Conservation (phyloP, 176 grass and related monocot species). For the Avena atlantica region DNA sequence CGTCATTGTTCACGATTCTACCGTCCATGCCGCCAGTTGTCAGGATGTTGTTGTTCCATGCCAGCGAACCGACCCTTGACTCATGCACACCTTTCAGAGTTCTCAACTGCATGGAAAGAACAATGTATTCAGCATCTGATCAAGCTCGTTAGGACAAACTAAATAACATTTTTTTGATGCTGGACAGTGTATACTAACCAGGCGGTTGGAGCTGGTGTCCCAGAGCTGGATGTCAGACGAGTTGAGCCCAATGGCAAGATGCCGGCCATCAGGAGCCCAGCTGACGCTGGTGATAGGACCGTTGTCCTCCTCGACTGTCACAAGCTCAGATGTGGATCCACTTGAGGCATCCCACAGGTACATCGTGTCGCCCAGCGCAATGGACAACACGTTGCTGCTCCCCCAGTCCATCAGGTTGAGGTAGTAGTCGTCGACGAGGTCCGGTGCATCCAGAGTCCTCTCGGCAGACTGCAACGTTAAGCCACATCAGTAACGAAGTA, state of each 20-base stretch:
- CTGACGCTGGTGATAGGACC: conserved; percentile 72
- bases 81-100: conserved; percentile 62
- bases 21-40: conserved; percentile 68
- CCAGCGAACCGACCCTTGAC: conserved; percentile 66
- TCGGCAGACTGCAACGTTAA: conserved; percentile 59
- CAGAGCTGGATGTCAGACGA: conserved; percentile 73
- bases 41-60: conserved; percentile 74
- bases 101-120: conserved; percentile 52
- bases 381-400: conserved; percentile 68
- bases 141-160: not conserved
- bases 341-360: conserved; percentile 66
- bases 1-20: conserved; percentile 72
- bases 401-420: conserved; percentile 81
- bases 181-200: conserved; percentile 42
- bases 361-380: conserved; percentile 63
- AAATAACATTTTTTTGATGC: not conserved
- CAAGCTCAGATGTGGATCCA: conserved; percentile 68
- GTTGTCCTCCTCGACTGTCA: conserved; percentile 62
- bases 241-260: conserved; percentile 67
- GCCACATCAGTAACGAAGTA: conserved; percentile 21
- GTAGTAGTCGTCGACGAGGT: conserved; percentile 78
- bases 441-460: conserved; percentile 73
- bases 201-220: conserved; percentile 61
- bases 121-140: conserved; percentile 21
- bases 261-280: conserved; percentile 69